These are phyloP conservation scores for Ophiostoma australiae DNA, from an alignment of 2,329 filamentous ascomycete genomes.

Conservation along the genomic window DNA sequence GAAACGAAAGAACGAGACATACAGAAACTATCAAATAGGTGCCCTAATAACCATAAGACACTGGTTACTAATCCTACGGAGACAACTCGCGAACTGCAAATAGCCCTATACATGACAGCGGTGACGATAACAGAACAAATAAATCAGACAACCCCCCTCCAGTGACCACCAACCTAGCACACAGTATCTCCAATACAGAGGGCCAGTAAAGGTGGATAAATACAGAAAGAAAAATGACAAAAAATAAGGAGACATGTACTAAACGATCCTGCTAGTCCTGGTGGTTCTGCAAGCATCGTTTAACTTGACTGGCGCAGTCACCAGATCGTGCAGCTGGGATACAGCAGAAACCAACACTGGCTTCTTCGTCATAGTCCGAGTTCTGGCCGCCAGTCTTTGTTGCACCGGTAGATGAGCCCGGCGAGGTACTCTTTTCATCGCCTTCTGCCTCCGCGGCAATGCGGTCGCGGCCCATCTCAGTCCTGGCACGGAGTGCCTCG, in stretches of 20 bases:
- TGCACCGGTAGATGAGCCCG: background rate
- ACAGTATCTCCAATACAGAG: background rate
- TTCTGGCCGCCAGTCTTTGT: background rate
- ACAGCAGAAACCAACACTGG: conserved; percentile 17
- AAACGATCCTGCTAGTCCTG: background rate
- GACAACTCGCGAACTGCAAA: background rate
- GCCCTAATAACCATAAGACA: background rate
- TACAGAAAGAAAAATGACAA: background rate
- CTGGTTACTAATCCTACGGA: background rate
- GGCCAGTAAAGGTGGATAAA: background rate
- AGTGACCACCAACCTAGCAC: too few species aligned
- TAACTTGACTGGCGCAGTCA: conserved; percentile 7
- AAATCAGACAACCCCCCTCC: background rate
- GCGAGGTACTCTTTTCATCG: background rate
- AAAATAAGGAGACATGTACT: background rate
- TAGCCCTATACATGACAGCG: background rate
- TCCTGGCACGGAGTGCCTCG: conserved; percentile 34
- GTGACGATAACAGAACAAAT: background rate
- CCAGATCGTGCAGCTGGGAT: conserved; percentile 10
- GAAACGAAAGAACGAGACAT: background rate
- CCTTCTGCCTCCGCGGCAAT: background rate
- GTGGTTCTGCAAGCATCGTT: background rate
- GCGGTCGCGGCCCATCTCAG: background rate
- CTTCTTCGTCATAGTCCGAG: conserved; percentile 20
- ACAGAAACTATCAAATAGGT: background rate